A percentile compares a stretch with the other conserved stretches of the same genome.
phyloP scores from a whole-genome alignment of 2,329 filamentous ascomycete genomes.

The Talaromyces rugulosus region DNA sequence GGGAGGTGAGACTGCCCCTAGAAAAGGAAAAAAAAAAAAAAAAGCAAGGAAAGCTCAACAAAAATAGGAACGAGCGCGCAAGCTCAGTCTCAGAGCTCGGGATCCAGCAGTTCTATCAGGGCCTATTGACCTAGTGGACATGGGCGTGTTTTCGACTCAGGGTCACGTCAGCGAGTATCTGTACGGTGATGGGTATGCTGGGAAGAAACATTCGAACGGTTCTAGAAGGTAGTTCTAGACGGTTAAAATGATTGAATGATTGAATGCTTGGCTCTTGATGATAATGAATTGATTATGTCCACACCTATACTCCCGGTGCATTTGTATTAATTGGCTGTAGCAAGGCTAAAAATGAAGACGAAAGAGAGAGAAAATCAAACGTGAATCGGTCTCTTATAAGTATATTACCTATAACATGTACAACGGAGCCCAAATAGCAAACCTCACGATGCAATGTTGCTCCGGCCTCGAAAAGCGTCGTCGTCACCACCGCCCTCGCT shows the following conservation, averaged over 20 bases:
- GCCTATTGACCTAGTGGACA: slow-evolving; percentile 7
- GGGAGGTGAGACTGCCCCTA: slow-evolving; percentile 19
- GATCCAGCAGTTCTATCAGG: slow-evolving; percentile 23
- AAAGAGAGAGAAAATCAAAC: not conserved
- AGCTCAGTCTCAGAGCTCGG: slow-evolving; percentile 19
- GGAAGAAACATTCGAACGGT: not conserved
- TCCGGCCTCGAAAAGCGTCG: slow-evolving; percentile 17
- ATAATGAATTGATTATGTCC: not conserved
- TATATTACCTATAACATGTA: not conserved
- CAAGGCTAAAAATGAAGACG: not conserved
- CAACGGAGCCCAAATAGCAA: not conserved
- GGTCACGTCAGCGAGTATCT: not conserved
- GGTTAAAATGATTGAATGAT: not conserved
- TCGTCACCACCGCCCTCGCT: slow-evolving; percentile 45
- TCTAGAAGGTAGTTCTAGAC: not conserved
- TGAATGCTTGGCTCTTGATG: not conserved
- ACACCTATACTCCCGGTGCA: not conserved
- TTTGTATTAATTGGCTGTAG: not conserved
- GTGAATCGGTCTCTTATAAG: not conserved
- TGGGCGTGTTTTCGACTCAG: not conserved
- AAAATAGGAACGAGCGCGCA: slow-evolving; percentile 22
- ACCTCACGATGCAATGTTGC: slow-evolving; percentile 14
- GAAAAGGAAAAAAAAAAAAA: not conserved
- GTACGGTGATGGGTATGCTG: not conserved
- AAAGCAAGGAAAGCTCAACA: not conserved